phyloP scores from a whole-genome alignment of 176 grass and related monocot genomes.

The Lolium rigidum region DNA sequence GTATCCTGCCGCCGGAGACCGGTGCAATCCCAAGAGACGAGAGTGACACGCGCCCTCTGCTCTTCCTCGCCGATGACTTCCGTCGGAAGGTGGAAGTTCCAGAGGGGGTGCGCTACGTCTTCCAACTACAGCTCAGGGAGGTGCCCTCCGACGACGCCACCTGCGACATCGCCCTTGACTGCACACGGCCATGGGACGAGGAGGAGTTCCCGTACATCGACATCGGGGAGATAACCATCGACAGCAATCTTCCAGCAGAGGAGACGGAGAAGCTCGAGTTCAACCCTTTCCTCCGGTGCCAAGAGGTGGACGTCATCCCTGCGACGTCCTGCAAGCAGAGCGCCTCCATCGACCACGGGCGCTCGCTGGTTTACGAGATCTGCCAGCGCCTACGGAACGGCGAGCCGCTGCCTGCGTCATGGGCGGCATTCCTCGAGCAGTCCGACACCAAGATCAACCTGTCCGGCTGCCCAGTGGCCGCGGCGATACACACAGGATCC shows the following conservation, averaged over 20 bases:
- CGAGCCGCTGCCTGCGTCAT: slow-evolving; percentile 55
- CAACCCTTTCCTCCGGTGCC: slow-evolving; percentile 72
- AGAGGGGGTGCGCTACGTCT: slow-evolving; percentile 56
- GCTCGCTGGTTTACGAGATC: slow-evolving; percentile 70
- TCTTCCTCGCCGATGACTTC: slow-evolving; percentile 76
- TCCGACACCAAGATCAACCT: slow-evolving; percentile 70
- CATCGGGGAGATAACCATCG: slow-evolving; percentile 64
- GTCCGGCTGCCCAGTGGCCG: slow-evolving; percentile 54
- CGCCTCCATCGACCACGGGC: slow-evolving; percentile 75
- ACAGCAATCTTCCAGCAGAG: slow-evolving; percentile 44
- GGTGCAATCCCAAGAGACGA: slow-evolving; percentile 73
- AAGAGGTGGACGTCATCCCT: slow-evolving; percentile 65
- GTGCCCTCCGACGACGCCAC: slow-evolving; percentile 43
- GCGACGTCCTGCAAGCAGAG: slow-evolving; percentile 69
- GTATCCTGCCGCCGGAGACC: slow-evolving; percentile 66
- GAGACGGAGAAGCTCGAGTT: slow-evolving; percentile 74
- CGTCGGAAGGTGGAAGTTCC: slow-evolving; percentile 44
- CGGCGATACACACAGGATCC: slow-evolving; percentile 4
- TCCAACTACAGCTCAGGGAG: slow-evolving; percentile 65
- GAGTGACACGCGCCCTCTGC: slow-evolving; percentile 57
- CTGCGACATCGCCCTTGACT: slow-evolving; percentile 60
- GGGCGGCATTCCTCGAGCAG: slow-evolving; percentile 68
- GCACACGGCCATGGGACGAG: slow-evolving; percentile 76
- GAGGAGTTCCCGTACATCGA: slow-evolving; percentile 57
- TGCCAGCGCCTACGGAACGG: slow-evolving; percentile 62